Percentiles rank a stretch among this genome's conserved stretches.
These are phyloP conservation scores for Aspergillus fischeri DNA, from an alignment of 2,329 filamentous ascomycete genomes.

Conservation along the genomic window DNA sequence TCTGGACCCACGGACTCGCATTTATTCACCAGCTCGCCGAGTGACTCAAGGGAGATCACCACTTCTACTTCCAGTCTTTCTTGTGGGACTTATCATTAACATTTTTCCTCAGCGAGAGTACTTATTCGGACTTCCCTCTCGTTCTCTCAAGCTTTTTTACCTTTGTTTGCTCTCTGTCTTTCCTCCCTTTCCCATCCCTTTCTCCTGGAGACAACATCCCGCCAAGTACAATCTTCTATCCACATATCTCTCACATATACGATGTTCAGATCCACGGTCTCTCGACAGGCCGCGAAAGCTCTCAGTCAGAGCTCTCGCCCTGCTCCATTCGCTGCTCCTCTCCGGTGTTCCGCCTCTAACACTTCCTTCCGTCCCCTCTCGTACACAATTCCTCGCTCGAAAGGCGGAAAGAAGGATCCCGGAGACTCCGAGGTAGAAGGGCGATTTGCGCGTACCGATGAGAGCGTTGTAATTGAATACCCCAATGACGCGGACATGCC, in stretches of 20 bases:
- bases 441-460: slow-evolving; percentile 73
- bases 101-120: not conserved
- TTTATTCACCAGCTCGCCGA: too few relatives aligned
- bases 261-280: slow-evolving; percentile 28
- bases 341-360: slow-evolving; percentile 10
- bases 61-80: too few relatives aligned
- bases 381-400: slow-evolving; percentile 22
- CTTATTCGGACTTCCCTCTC: not conserved
- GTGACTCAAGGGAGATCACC: too few relatives aligned
- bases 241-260: not conserved
- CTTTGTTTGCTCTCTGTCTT: not conserved
- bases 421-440: slow-evolving; percentile 51
- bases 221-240: not conserved
- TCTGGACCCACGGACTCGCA: too few relatives aligned
- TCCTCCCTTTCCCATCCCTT: not conserved
- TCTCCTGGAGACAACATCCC: not conserved
- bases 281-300: slow-evolving; percentile 24
- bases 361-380: slow-evolving; percentile 27
- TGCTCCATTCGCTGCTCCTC: slow-evolving; percentile 11
- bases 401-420: slow-evolving; percentile 23
- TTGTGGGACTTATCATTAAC: not conserved
- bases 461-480: slow-evolving; percentile 73
- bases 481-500: slow-evolving; percentile 71
- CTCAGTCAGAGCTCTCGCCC: slow-evolving; percentile 18
- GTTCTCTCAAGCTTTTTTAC: not conserved